These are phyloP conservation scores for Mycena sanguinolenta DNA, from an alignment of 768 basidiomycete genomes.

Conservation along the genomic window DNA sequence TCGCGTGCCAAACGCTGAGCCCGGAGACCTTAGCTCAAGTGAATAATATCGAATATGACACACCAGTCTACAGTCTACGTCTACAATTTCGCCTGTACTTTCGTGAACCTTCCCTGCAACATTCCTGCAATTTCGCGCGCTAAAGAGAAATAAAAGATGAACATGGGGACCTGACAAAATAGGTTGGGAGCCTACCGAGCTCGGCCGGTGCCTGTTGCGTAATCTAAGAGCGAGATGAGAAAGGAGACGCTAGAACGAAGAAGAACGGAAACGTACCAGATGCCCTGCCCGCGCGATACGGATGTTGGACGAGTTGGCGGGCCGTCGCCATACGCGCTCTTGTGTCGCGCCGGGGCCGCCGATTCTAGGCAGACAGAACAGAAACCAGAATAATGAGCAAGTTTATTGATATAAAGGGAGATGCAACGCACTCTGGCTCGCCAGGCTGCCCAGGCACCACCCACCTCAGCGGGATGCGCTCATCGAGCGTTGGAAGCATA, in stretches of 20 bases:
- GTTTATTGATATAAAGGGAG: neutral
- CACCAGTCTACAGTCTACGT: neutral
- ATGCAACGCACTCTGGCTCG: slow-evolving; percentile 49
- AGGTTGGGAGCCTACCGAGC: slow-evolving; percentile 38
- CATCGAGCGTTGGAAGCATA: slow-evolving; percentile 59
- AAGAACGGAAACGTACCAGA: slow-evolving; percentile 48
- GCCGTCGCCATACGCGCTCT: slow-evolving; percentile 59
- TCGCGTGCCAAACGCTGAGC: too few species aligned
- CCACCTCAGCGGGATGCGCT: slow-evolving; percentile 66
- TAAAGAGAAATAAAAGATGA: neutral
- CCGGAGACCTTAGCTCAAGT: too few species aligned
- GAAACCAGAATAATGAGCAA: neutral
- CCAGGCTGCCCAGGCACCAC: slow-evolving; percentile 63
- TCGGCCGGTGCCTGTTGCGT: slow-evolving; percentile 56
- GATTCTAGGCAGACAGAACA: slow-evolving; percentile 42
- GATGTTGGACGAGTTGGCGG: slow-evolving; percentile 56
- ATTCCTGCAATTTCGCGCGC: slow-evolving; percentile 6
- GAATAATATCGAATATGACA: neutral
- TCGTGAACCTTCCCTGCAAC: neutral
- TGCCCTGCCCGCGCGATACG: slow-evolving; percentile 57
- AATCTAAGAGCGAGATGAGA: slow-evolving; percentile 44
- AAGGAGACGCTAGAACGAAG: neutral
- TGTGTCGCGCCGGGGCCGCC: slow-evolving; percentile 50
- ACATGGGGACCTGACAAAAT: neutral
- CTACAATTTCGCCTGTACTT: neutral